phyloP scores from a whole-genome alignment of 2,329 filamentous ascomycete genomes.

The Verticillium klebahnii region DNA sequence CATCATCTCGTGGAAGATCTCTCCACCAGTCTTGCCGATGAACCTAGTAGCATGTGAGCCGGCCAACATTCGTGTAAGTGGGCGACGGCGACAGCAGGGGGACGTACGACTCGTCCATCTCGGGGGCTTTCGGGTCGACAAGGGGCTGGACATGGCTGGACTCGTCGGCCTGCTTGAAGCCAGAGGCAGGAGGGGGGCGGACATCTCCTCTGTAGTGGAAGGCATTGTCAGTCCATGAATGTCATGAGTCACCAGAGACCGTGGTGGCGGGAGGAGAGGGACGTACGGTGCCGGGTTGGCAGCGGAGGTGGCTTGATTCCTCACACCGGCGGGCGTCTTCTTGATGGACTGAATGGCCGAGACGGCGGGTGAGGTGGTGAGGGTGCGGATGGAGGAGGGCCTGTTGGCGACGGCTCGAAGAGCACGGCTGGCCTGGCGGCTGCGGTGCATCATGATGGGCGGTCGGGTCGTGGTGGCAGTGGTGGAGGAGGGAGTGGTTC shows the following conservation, averaged over 20 bases:
- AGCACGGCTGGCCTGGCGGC: constrained; percentile 42
- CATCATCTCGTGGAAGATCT: constrained; percentile 99
- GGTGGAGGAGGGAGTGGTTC: constrained; percentile 3
- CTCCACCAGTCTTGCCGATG: constrained; percentile 89
- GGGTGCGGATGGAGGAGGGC: constrained; percentile 23
- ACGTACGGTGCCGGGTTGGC: constrained; percentile 51
- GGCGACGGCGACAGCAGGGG: not conserved
- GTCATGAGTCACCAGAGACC: constrained; percentile 18
- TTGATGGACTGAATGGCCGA: constrained; percentile 29
- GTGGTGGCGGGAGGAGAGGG: constrained; percentile 11
- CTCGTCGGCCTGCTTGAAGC: constrained; percentile 47
- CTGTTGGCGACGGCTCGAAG: constrained; percentile 33
- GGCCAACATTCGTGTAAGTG: constrained; percentile 6
- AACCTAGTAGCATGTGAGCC: constrained; percentile 49
- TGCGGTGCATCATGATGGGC: constrained; percentile 41
- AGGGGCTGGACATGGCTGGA: constrained; percentile 66
- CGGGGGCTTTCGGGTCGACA: constrained; percentile 51
- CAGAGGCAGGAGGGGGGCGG: constrained; percentile 58
- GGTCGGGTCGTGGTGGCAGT: constrained; percentile 4
- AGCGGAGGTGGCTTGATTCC: constrained; percentile 46
- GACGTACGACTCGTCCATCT: constrained; percentile 78
- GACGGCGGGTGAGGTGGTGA: constrained; percentile 34
- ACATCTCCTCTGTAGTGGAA: constrained; percentile 35
- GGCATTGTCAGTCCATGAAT: constrained; percentile 11
- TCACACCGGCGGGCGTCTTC: constrained; percentile 35